A percentile compares a stretch with the other conserved stretches of the same genome.
Conservation (phyloP, 108 stramenopile genomes). For the Craspedostauros australis region DNA sequence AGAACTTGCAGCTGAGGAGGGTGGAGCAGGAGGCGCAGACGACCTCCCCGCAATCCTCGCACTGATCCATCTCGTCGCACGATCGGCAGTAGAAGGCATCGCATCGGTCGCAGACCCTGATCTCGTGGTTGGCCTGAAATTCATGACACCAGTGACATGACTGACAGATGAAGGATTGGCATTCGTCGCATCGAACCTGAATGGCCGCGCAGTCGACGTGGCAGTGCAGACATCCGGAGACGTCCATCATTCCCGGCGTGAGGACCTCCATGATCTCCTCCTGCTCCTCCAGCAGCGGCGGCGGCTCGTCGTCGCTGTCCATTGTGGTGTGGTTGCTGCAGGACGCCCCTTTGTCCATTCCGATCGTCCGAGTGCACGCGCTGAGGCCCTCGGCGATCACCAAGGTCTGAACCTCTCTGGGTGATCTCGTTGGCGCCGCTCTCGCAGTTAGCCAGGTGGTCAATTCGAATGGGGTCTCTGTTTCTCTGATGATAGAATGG, state of each 20-base stretch:
- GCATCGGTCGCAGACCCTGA: slow-evolving; percentile 89
- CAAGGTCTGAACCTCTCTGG: too few relatives aligned
- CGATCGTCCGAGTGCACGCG: too few relatives aligned
- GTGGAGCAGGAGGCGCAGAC: slow-evolving; percentile 85
- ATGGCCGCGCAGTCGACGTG: slow-evolving; percentile 13
- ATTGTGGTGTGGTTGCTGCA: too few relatives aligned
- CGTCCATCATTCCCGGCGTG: neutral
- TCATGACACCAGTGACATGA: slow-evolving; percentile 90
- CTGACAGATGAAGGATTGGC: slow-evolving; percentile 76
- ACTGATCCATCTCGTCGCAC: slow-evolving; percentile 93
- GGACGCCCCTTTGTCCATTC: too few relatives aligned
- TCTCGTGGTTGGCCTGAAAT: slow-evolving; percentile 90
- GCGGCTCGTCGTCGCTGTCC: slow-evolving; percentile 14
- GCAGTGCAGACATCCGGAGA: slow-evolving; percentile 2
- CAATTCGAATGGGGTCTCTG: too few relatives aligned
- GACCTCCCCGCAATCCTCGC: slow-evolving; percentile 90
- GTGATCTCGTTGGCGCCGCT: too few relatives aligned
- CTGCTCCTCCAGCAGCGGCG: neutral
- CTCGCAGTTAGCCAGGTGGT: too few relatives aligned
- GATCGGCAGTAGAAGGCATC: slow-evolving; percentile 84
- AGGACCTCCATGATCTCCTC: neutral
- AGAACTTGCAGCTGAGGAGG: slow-evolving; percentile 87
- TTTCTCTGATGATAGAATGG: too few relatives aligned
- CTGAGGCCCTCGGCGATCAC: too few relatives aligned
- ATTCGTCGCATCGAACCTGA: slow-evolving; percentile 87